Evolutionary conservation across 768 basidiomycete genomes (phyloP).

Genomic region (Pisolithus microcarpus): DNA sequence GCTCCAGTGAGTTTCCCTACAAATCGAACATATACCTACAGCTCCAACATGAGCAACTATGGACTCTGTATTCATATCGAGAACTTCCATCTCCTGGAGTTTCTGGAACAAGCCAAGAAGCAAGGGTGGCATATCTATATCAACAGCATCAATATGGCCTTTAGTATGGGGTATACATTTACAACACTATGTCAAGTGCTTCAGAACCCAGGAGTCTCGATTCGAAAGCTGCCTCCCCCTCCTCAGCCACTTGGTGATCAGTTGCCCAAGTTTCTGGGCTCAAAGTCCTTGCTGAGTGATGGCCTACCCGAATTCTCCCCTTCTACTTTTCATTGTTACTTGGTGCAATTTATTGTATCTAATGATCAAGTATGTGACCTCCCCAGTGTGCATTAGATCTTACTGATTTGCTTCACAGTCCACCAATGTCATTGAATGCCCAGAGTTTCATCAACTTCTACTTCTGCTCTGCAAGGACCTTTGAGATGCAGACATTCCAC

Average conservation of each 20-base stretch:
- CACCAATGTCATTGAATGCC: slow-evolving; percentile 22
- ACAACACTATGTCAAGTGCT: neutral
- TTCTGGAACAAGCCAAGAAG: too few species aligned
- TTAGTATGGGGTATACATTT: too few species aligned
- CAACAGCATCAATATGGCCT: too few species aligned
- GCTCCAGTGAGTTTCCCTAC: too few species aligned
- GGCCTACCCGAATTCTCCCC: neutral
- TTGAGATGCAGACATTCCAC: slow-evolving; percentile 20
- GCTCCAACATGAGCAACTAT: too few species aligned
- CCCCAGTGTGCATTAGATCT: neutral
- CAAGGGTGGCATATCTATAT: too few species aligned
- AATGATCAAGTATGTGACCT: neutral
- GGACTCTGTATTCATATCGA: too few species aligned
- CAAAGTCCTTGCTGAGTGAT: neutral
- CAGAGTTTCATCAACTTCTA: slow-evolving; percentile 20
- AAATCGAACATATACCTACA: too few species aligned
- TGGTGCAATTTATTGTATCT: neutral
- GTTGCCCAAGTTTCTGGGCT: too few species aligned
- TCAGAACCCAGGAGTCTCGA: neutral
- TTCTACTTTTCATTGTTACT: neutral
- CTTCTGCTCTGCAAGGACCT: slow-evolving; percentile 18
- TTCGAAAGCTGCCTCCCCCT: neutral
- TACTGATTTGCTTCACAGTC: slow-evolving; percentile 11
- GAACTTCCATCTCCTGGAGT: too few species aligned
- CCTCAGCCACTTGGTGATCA: neutral